Evolutionary conservation across 2,329 filamentous ascomycete genomes (phyloP), one percentile per base, ranked within the genome.

Genomic region (Sarocladiaceae sp.): DNA sequence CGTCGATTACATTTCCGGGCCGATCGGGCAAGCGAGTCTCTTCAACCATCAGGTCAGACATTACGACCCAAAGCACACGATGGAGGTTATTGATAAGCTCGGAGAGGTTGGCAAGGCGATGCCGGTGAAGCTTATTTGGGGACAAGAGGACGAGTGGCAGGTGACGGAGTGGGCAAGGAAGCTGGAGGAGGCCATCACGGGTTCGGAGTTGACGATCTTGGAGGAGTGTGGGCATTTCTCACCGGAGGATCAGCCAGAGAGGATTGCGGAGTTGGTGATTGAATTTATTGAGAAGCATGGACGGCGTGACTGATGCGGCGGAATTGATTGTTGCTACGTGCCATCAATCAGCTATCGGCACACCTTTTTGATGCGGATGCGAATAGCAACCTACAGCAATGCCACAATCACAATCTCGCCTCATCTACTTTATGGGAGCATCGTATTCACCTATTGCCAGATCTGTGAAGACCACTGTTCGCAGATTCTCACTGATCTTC

Each of bases 1-100:
- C 33, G 20, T 62, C 2, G 47, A 46, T 21, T 62, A 63, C 23
- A 63, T 63, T 18, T 62, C 55, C 6, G 59, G 56, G 0, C 53
- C 59, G 1, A 48, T 62, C 1, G 59, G 59, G 1, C 60, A 63
- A 21, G 45, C 51, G 0, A 63, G 60, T 42, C 39, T 62, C 7
- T 61, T 62, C 45, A 52, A 60, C 46, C 59, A 63, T 32, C 60
- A 62, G 26, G 46, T 63, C 19, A 55, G 53, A 2, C 57, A 61
- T 34, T 62, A 61, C 21, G 57, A 61, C 10, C 55, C 55, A 1
- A 61, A 55, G n/a, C 60, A 61, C 41, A 62, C 59, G 2, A 46
- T 62, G 48, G 58, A 63, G 39, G 45, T 63, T 7, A 48, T 53
- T 1, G 43, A 50, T 1, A 53, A 49, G 3, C 48, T 62, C 1